These are phyloP conservation scores for Termitomyces sp. DNA, from an alignment of 768 basidiomycete species.

Conservation along the genomic window DNA sequence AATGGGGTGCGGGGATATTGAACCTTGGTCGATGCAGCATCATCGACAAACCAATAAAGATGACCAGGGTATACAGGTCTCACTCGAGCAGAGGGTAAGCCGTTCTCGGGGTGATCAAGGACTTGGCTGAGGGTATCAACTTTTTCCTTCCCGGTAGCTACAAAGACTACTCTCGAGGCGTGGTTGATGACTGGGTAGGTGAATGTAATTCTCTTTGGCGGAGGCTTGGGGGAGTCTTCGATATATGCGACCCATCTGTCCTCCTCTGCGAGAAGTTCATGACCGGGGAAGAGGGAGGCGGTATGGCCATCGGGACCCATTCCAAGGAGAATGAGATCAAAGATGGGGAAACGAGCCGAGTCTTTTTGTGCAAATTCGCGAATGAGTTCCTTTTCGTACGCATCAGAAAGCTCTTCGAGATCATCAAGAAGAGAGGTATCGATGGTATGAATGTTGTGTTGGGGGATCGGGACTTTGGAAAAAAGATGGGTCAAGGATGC, in stretches of 20 bases:
- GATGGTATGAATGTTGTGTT: conserved; percentile 78
- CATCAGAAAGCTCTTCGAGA: conserved; percentile 76
- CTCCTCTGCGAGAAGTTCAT: conserved; percentile 75
- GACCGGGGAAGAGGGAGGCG: conserved; percentile 95
- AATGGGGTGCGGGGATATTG: conserved; percentile 54
- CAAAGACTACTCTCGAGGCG: conserved; percentile 84
- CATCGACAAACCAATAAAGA: conserved; percentile 94
- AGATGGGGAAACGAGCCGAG: conserved; percentile 93
- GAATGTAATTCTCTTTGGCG: conserved; percentile 84
- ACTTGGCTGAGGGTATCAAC: conserved; percentile 66
- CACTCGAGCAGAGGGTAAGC: conserved; percentile 82
- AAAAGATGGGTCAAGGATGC: conserved; percentile 74
- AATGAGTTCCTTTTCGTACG: conserved; percentile 83
- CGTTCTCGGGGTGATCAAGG: conserved; percentile 77
- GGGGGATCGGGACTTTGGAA: conserved; percentile 77
- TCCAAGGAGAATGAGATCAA: conserved; percentile 95
- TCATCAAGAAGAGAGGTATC: conserved; percentile 64
- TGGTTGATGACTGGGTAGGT: conserved; percentile 92
- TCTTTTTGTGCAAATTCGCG: conserved; percentile 89
- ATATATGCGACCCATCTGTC: conserved; percentile 95
- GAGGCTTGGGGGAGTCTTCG: conserved; percentile 93
- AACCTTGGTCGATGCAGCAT: conserved; percentile 68
- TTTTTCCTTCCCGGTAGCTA: conserved; percentile 82
- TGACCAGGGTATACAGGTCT: conserved; percentile 76
- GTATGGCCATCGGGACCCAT: conserved; percentile 99